Conservation (phyloP, 1,284 basidiomycete genomes). For the Microbotryum intermedium region DNA sequence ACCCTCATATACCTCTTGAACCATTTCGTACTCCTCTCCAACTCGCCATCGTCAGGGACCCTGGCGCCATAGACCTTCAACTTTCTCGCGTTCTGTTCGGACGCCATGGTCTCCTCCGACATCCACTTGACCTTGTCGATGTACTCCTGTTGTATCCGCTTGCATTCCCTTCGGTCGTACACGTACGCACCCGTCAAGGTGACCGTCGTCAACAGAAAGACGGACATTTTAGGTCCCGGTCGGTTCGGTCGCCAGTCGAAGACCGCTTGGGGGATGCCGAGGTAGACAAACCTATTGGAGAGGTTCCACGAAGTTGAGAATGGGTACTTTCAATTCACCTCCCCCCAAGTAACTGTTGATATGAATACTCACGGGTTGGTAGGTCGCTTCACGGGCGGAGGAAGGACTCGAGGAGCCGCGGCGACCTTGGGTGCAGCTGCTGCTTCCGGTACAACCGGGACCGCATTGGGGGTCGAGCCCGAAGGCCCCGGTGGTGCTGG, state of each 20-base stretch:
- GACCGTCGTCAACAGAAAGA: conserved; percentile 17
- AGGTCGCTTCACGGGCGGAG: not conserved
- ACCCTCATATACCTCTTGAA: conserved; percentile 98
- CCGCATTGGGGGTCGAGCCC: not conserved
- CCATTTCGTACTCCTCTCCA: conserved; percentile 69
- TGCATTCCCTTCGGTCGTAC: conserved; percentile 29
- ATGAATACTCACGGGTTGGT: conserved; percentile 11
- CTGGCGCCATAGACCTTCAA: conserved; percentile 78
- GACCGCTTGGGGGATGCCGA: conserved; percentile 29
- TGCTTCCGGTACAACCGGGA: not conserved
- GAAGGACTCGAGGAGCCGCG: conserved; percentile 4
- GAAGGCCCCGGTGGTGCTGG: not conserved
- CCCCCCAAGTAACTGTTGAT: no score
- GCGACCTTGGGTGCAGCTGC: not conserved
- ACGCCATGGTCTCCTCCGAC: conserved; percentile 57
- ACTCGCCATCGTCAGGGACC: conserved; percentile 92
- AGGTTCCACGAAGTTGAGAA: no score
- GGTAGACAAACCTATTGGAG: conserved; percentile 24
- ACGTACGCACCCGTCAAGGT: conserved; percentile 15
- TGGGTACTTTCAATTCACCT: no score
- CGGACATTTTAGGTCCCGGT: conserved; percentile 28
- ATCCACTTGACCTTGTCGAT: conserved; percentile 68
- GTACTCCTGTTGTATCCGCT: conserved; percentile 62
- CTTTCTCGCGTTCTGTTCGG: conserved; percentile 64
- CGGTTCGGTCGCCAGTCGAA: conserved; percentile 26